Evolutionary conservation across 1,139 yeast species (phyloP).

Genomic region (Lodderomyces oxycetoniae): DNA sequence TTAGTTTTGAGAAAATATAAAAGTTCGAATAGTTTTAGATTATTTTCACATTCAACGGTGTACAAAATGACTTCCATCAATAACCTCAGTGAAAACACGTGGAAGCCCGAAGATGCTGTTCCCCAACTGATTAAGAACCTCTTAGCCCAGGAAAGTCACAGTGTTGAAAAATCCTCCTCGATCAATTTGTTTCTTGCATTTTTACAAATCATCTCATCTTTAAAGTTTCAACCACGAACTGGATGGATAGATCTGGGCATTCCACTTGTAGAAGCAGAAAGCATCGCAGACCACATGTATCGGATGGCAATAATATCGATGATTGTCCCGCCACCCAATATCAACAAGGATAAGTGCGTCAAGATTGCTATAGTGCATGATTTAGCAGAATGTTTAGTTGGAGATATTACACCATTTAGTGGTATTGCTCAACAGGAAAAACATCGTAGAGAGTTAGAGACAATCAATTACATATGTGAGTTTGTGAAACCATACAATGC

Average conservation of each 20-base stretch:
- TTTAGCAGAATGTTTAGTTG: constrained; percentile 89
- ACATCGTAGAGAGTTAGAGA: constrained; percentile 72
- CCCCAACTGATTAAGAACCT: constrained; percentile 47
- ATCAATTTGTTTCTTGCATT: constrained; percentile 61
- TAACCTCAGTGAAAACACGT: constrained; percentile 21
- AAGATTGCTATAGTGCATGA: constrained; percentile 90
- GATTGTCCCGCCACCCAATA: constrained; percentile 56
- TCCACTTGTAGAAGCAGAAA: constrained; percentile 49
- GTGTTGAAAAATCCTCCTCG: constrained; percentile 17
- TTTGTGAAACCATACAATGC: constrained; percentile 62
- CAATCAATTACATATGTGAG: constrained; percentile 64
- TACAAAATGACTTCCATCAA: constrained; percentile 12
- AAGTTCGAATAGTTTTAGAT: no score
- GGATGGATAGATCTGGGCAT: constrained; percentile 88
- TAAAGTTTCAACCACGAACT: constrained; percentile 81
- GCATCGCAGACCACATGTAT: constrained; percentile 95
- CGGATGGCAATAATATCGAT: constrained; percentile 85
- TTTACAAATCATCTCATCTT: constrained; percentile 66
- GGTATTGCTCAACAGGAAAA: constrained; percentile 63
- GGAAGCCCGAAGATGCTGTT: constrained; percentile 61
- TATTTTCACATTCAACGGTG: background rate
- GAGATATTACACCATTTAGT: constrained; percentile 90
- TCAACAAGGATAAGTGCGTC: constrained; percentile 55
- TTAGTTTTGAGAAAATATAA: no score
- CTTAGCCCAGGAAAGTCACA: constrained; percentile 18